A percentile compares a stretch with the other conserved stretches of the same genome.
Conservation (phyloP, 164 flowering plant species). For the Saururus chinensis region DNA sequence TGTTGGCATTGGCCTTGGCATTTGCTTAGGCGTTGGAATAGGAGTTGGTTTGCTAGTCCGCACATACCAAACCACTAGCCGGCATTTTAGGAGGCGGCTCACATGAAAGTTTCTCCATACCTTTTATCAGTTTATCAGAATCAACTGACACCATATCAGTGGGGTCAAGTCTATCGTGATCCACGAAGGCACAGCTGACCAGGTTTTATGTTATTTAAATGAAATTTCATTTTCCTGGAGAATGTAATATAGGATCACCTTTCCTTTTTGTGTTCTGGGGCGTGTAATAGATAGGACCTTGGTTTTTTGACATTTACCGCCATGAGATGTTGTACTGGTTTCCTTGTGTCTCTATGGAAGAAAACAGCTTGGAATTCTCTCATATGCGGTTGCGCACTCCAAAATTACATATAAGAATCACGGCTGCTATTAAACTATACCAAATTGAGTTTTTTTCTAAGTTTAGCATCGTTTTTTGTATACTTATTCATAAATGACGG, state of each 20-base stretch:
- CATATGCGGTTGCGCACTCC: no score
- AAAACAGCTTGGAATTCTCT: no score
- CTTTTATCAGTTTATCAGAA: background rate
- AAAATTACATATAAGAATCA: no score
- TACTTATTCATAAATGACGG: no score
- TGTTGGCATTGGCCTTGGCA: constrained; percentile 81
- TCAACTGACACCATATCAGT: background rate
- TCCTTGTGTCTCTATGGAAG: no score
- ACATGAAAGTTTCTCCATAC: constrained; percentile 8
- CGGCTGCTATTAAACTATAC: no score
- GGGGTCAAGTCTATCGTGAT: background rate
- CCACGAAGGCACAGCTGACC: background rate
- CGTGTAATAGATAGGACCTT: no score
- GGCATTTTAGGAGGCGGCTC: constrained; percentile 56
- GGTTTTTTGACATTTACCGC: no score
- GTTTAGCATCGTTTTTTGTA: no score
- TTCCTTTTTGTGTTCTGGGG: background rate
- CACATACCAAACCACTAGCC: constrained; percentile 62
- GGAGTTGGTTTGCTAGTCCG: constrained; percentile 81
- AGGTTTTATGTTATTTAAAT: background rate
- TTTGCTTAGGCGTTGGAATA: constrained; percentile 71
- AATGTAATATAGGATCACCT: background rate
- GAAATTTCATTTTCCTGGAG: background rate
- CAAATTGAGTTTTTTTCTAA: no score
- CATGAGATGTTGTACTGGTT: no score